Conservation (phyloP, 345 rosid genomes). For the Sisymbrium irio region DNA sequence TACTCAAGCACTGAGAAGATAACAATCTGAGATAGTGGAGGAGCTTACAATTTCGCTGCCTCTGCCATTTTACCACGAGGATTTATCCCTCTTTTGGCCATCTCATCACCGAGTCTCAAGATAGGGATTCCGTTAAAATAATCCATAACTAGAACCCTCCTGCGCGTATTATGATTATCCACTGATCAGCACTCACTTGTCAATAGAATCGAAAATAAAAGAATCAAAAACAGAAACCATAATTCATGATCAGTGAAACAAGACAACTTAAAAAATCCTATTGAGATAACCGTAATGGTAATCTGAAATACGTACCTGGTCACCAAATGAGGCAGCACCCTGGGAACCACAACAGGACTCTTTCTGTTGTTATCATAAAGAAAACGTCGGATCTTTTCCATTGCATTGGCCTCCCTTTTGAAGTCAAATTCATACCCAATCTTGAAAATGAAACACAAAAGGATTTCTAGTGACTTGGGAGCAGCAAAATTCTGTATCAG, state of each 20-base stretch:
- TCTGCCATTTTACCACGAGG: slow-evolving; percentile 78
- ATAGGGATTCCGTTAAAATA: slow-evolving; percentile 88
- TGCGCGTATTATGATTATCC: slow-evolving; percentile 22
- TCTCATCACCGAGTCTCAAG: slow-evolving; percentile 83
- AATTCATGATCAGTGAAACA: background rate
- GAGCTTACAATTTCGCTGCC: slow-evolving; percentile 85
- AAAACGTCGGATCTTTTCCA: slow-evolving; percentile 75
- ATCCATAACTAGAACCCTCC: slow-evolving; percentile 90
- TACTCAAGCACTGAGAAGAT: background rate
- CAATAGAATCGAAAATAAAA: background rate
- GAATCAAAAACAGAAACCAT: background rate
- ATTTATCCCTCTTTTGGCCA: slow-evolving; percentile 86
- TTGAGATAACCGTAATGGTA: background rate
- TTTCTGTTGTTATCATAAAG: slow-evolving; percentile 73
- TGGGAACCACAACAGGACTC: slow-evolving; percentile 80
- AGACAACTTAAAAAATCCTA: background rate
- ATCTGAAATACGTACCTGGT: slow-evolving; percentile 51
- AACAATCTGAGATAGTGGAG: slow-evolving; percentile 33
- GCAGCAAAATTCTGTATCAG: background rate
- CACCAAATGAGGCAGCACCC: slow-evolving; percentile 54
- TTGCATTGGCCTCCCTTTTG: slow-evolving; percentile 78
- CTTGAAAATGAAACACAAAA: slow-evolving; percentile 39
- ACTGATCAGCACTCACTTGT: slow-evolving; percentile 12
- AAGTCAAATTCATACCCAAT: slow-evolving; percentile 96
- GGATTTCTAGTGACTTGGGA: background rate